phyloP scores from a whole-genome alignment of 1,284 basidiomycete genomes.

The Microbotryum violaceum region DNA sequence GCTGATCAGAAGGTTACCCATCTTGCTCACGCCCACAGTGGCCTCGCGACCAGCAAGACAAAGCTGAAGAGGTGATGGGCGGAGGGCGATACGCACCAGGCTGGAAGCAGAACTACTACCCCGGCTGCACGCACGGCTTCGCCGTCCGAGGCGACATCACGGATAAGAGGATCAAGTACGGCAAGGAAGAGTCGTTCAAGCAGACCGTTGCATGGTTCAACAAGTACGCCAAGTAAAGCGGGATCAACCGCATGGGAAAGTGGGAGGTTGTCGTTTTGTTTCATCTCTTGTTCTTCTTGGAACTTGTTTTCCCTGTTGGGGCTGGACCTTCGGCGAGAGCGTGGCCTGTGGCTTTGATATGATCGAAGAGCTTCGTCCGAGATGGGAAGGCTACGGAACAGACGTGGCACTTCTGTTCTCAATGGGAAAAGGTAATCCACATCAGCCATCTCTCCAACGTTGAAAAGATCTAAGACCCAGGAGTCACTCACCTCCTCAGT shows the following conservation, averaged over 20 bases:
- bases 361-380: conserved; percentile 69
- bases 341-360: conserved; percentile 66
- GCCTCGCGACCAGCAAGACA: not conserved
- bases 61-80: not conserved
- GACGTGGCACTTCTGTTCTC: conserved; percentile 58
- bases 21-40: not conserved
- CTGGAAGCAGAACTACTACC: not conserved
- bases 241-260: too few species aligned
- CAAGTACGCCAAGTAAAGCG: not conserved
- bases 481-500: conserved; percentile 2
- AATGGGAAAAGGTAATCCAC: not conserved
- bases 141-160: conserved; percentile 49
- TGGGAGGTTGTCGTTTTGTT: not conserved
- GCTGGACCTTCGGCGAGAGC: conserved; percentile 48
- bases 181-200: not conserved
- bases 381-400: conserved; percentile 61
- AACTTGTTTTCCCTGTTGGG: conserved; percentile 5
- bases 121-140: conserved; percentile 56
- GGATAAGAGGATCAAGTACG: conserved; percentile 28
- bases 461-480: too few species aligned
- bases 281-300: conserved; percentile 20
- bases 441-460: not conserved
- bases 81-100: not conserved
- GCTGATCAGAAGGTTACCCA: not conserved
- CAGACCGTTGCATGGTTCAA: conserved; percentile 3